Base-by-base conservation (phyloP, 345 rosid species). In the Lepidium africanum region DNA sequence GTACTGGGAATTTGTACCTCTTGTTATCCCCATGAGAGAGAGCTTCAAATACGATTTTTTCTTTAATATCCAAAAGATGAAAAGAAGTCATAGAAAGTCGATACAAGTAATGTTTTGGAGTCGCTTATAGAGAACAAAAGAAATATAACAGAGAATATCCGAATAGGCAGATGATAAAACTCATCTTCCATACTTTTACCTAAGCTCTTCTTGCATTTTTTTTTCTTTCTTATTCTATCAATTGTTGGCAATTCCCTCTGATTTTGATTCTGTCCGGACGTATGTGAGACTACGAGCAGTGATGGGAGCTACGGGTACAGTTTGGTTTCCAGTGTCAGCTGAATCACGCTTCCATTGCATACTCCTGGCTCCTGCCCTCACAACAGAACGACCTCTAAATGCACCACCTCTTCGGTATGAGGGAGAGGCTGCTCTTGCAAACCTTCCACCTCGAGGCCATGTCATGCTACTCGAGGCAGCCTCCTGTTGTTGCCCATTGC, bases 341-440 rank as follows among this genome's bases (percentile, higher is more conserved):
- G 84, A 46, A 42, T 85, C 96, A 5, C 97, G 95, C 78, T 84
- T 95, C 99, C 99, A 95, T 74, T 95, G 97, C 78, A 91, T 75
- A 70, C 96, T 95, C 81, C 97, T 79, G 37, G 87, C 86, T 73
- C 99, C 96, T 35, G 51, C 79, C 74, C 86, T 94, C 43, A 85
- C 36, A 4, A 80, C 77, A 13, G 81, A 78, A 36, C 84, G 92
- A 36, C 89, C 77, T 74, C 96, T 81, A 71, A 82, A 86, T n/a
- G 69, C 61, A 69, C 85, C 70, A 48, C 94, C 94, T 78, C 99
- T 82, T 21, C 78, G 54, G 62, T 82, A 89, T 37, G 92, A 46
- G 11, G 73, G 64, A 23, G 65, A 48, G 19, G 65, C 63, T 40
- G 13, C 81, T 79, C 96, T 79, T 17, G 84, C 17, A 68, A 85